Evolutionary conservation across 371 early-diverging fungal species (phyloP).

Genomic region (Batkoa obscura): DNA sequence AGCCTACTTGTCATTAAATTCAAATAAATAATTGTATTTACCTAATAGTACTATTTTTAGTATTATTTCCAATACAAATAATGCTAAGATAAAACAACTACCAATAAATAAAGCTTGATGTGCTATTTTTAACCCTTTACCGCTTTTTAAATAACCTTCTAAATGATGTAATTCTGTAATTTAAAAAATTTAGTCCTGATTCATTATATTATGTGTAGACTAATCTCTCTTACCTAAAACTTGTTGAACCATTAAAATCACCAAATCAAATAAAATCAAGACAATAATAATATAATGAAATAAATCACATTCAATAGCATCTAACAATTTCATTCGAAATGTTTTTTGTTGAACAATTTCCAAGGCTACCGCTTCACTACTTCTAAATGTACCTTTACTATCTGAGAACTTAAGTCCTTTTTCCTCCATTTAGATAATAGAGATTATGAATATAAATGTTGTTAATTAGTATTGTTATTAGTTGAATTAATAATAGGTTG

Average conservation of each 20-base stretch:
- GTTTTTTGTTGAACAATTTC: no score
- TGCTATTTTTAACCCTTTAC: not conserved
- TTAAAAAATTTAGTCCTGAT: no score
- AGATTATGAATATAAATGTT: no score
- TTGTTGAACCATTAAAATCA: not conserved
- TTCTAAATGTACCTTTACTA: no score
- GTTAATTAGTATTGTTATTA: no score
- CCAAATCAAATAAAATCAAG: not conserved
- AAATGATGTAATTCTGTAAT: not conserved
- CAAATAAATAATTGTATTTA: not conserved
- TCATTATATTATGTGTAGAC: no score
- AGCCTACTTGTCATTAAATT: no score
- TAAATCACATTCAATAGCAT: not conserved
- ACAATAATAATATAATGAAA: not conserved
- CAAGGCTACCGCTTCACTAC: no score
- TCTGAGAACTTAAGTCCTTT: no score
- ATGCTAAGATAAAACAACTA: not conserved
- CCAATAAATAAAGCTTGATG: not conserved
- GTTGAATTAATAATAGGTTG: no score
- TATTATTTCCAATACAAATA: not conserved
- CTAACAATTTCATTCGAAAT: not conserved
- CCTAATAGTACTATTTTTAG: not conserved
- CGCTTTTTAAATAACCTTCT: not conserved
- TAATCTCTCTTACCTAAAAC: not conserved
- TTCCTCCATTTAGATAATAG: no score